Conservation (phyloP, 176 grass and related monocot genomes). For the Bolboschoenus planiculmis region DNA sequence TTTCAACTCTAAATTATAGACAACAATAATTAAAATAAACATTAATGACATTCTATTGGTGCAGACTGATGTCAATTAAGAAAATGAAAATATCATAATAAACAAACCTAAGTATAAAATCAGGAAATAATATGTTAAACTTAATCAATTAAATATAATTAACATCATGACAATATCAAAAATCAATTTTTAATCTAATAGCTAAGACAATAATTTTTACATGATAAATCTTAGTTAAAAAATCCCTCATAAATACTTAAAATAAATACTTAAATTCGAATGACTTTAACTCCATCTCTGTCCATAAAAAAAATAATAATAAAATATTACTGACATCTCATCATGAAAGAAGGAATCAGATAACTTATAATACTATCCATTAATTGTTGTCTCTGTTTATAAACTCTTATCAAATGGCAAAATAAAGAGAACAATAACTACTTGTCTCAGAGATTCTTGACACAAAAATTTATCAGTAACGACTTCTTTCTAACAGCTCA, state of each 20-base stretch:
- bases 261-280: not conserved
- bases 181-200: not conserved
- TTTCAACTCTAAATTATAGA: not conserved
- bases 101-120: not conserved
- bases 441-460: slow-evolving; percentile 17
- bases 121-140: not conserved
- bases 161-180: too few relatives aligned
- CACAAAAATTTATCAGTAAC: not conserved
- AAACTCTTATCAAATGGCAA: not conserved
- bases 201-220: not conserved
- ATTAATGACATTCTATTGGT: too few relatives aligned
- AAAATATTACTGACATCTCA: not conserved
- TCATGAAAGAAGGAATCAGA: not conserved
- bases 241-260: not conserved
- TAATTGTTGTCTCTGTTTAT: not conserved
- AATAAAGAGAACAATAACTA: not conserved
- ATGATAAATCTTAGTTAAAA: not conserved
- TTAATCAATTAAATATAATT: too few relatives aligned
- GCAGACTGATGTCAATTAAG: not conserved
- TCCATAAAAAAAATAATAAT: not conserved
- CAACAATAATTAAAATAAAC: too few relatives aligned
- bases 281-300: not conserved
- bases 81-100: not conserved
- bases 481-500: slow-evolving; percentile 16
- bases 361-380: not conserved